phyloP scores from a whole-genome alignment of 2,329 filamentous ascomycete genomes.

The Nothomitra cinnamomea region DNA sequence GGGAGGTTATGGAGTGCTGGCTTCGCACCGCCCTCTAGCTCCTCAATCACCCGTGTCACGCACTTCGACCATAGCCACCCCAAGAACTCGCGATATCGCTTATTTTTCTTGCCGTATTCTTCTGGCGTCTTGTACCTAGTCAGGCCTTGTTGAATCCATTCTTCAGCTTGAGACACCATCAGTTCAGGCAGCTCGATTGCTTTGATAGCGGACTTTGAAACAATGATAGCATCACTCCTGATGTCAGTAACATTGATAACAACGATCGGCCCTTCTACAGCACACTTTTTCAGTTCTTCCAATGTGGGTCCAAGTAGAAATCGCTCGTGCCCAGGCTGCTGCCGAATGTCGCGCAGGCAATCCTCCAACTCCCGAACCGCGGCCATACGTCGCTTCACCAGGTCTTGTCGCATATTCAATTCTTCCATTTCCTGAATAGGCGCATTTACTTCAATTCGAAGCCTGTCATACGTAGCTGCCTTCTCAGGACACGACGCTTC shows the following conservation, averaged over 20 bases:
- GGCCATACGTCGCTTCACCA: not conserved
- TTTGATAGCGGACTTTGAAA: not conserved
- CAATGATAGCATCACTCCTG: not conserved
- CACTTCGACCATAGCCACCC: not conserved
- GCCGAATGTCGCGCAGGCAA: not conserved
- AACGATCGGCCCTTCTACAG: not conserved
- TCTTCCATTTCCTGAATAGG: not conserved
- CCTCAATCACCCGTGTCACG: not conserved
- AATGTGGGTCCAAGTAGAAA: not conserved
- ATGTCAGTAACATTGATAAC: not conserved
- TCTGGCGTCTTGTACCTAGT: not conserved
- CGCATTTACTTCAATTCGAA: not conserved
- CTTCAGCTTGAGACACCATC: not conserved
- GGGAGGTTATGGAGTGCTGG: not conserved
- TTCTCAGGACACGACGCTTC: not conserved
- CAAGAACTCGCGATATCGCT: not conserved
- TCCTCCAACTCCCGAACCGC: not conserved
- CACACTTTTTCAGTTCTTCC: not conserved
- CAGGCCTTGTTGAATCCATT: not conserved
- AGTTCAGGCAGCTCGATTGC: not conserved
- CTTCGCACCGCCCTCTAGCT: not conserved
- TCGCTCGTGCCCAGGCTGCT: not conserved
- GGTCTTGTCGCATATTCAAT: not conserved
- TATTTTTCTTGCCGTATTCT: not conserved
- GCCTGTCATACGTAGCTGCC: not conserved